Evolutionary conservation across 805 yeast species (phyloP), one percentile per base, ranked within the genome.

Genomic region (Lipomyces mesembrius): DNA sequence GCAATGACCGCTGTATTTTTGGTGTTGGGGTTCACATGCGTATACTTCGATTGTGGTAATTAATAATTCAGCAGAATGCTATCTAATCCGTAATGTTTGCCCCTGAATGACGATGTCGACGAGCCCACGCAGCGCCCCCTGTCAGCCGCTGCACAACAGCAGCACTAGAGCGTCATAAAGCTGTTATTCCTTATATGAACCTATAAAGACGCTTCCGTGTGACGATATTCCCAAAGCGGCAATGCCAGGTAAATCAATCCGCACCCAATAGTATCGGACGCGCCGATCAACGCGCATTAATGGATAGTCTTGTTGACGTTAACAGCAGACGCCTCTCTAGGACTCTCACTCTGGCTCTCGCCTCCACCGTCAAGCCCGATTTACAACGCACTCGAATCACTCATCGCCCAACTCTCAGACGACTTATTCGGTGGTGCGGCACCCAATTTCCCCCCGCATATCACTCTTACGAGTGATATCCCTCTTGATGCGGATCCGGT

Each of bases 281-380:
- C 14, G 39, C 39, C 39, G 14, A 14, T 37, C 43, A 12, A 37
- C 1, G 12, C 12, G 37, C 37, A 35, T 11, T 11, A 35, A 35
- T 35, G 2, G 39, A 35, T 35, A 9, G 5, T 2, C 27, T 25
- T 0, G 17, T 11, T 12, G 43, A 9, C n/a, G 17, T n/a, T n/a
- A 32, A 17, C 27, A 57, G 34, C 53, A 3, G 8, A 32, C 43
- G 49, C 34, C 46, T 60, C 60, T 62, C 74, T 79, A 82, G 82
- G 82, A 32, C 83, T 87, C 59, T 87, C 95, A 65, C 80, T 90
- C 61, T 90, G 96, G 96, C 85, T 88, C 56, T 86, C 88, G 75
- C 96, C 96, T 1, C 84, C 80, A 62, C 79, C 79, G 22, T 83
- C 83, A 57, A 77, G 88, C 3, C 82, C 83, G 43, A 78, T 88